Evolutionary conservation across 805 yeast species (phyloP).

Genomic region (Hyphopichia homilentoma): DNA sequence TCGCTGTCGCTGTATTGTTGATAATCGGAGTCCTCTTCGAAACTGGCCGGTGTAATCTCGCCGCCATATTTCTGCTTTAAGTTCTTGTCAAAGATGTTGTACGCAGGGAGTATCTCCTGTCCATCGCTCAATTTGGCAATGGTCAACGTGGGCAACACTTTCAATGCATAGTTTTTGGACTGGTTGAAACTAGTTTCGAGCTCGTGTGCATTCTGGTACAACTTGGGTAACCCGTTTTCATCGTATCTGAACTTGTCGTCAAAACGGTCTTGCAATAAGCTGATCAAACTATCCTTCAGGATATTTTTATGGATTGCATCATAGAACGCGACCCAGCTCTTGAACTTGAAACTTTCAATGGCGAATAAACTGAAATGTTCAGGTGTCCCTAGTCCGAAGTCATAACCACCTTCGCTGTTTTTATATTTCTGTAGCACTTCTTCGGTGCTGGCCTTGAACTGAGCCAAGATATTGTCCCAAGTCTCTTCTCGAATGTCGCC

Average conservation of each 20-base stretch:
- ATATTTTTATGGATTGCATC: slow-evolving; percentile 57
- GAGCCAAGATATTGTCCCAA: slow-evolving; percentile 58
- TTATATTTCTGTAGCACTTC: slow-evolving; percentile 8
- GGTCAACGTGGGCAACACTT: slow-evolving; percentile 56
- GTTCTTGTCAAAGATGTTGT: slow-evolving; percentile 34
- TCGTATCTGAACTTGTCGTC: slow-evolving; percentile 84
- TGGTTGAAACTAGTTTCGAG: slow-evolving; percentile 60
- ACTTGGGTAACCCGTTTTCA: slow-evolving; percentile 71
- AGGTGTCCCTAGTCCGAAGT: slow-evolving; percentile 64
- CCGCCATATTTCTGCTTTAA: slow-evolving; percentile 18
- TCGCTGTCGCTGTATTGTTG: slow-evolving; percentile 11
- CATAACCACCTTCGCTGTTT: slow-evolving; percentile 31
- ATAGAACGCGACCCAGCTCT: slow-evolving; percentile 65
- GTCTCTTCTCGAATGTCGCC: slow-evolving; percentile 45
- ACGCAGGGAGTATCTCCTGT: slow-evolving; percentile 57
- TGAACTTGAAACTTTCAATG: slow-evolving; percentile 41
- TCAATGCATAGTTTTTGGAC: slow-evolving; percentile 57
- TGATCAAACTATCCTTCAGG: slow-evolving; percentile 61
- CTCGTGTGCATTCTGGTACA: slow-evolving; percentile 74
- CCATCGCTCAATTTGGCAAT: slow-evolving; percentile 52
- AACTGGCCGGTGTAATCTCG: slow-evolving; percentile 10
- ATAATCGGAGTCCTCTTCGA: slow-evolving; percentile 11
- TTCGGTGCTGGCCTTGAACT: slow-evolving; percentile 29
- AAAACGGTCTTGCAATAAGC: slow-evolving; percentile 71
- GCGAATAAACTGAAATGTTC: slow-evolving; percentile 39